Evolutionary conservation across 2,329 filamentous ascomycete species (phyloP), one percentile per base, ranked within the genome.

Genomic region (Monosporascus sp.): DNA sequence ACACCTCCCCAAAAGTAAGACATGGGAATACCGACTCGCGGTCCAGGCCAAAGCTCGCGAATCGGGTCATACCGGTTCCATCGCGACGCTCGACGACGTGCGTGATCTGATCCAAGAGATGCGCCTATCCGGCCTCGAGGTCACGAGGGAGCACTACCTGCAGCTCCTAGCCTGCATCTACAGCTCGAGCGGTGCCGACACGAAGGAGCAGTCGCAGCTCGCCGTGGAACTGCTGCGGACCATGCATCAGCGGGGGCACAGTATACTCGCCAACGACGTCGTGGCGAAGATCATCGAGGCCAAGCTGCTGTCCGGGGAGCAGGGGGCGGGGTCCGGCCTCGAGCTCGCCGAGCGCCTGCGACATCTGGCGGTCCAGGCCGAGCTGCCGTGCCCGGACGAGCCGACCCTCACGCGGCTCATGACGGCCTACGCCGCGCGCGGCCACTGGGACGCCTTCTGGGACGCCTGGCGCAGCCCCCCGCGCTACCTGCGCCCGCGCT

Each of bases 361-460:
- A 56, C 60, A 66, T 4, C 65, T 82, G 4, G 64, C 78, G n/a
- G 55, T 66, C 0, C 68, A 74, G 47, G 66, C 65, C 4, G 60
- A 67, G 15, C 60, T 69, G 27, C 64, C 70, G 2, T 71, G 73
- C n/a, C 72, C 73, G 48, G 58, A 63, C 22, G 69, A 74, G 25
- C 51, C 56, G 3, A 66, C 72, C 47, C 64, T 74, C 9, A 63
- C 70, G 44, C 68, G 67, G 18, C 67, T 83, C 37, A 69, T 82
- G 69, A 59, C 66, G 3, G 69, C 72, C 1, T 78, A 82, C 56
- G 73, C 79, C 5, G 57, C 60, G 20, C 72, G 73, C 54, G 61
- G 65, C 18, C 70, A 83, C 57, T 85, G 82, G 75, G 65, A 75
- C 17, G 70, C 72, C 6, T 82, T 88, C 61, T 87, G 82, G 83